Percentiles rank a stretch among this genome's conserved stretches.
Evolutionary conservation across 257 asterid genomes (phyloP).

Genomic region (Przewalskia tangutica): DNA sequence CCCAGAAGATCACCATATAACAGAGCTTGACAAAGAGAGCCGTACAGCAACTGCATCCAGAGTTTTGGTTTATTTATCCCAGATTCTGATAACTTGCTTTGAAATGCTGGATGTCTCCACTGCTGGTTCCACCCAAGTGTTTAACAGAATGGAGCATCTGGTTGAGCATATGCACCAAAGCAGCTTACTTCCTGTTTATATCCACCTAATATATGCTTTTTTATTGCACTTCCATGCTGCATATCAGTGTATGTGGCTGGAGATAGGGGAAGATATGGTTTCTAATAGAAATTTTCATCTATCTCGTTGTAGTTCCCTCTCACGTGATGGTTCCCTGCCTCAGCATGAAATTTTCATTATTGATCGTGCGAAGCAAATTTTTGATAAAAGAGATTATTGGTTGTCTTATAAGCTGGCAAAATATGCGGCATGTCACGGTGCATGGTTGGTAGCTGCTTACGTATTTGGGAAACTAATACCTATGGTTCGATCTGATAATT

Average conservation of each 20-base stretch:
- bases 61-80: constrained; percentile 35
- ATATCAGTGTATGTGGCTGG: constrained; percentile 18
- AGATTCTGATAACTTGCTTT: constrained; percentile 41
- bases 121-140: constrained; percentile 22
- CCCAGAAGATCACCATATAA: constrained; percentile 7
- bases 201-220: constrained; percentile 27
- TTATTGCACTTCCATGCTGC: constrained; percentile 36
- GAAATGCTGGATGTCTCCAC: constrained; percentile 30
- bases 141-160: constrained; percentile 39
- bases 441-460: constrained; percentile 65
- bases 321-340: constrained; percentile 16
- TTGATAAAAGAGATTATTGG: constrained; percentile 49
- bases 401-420: constrained; percentile 60
- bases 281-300: not conserved
- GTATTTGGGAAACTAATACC: constrained; percentile 50
- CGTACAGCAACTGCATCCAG: constrained; percentile 16
- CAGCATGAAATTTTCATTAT: constrained; percentile 31
- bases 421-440: constrained; percentile 68
- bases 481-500: constrained; percentile 41
- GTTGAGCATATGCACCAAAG: constrained; percentile 32
- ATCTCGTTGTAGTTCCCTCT: constrained; percentile 15
- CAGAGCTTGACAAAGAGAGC: constrained; percentile 17
- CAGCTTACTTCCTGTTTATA: constrained; percentile 27
- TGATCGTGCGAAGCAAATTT: constrained; percentile 37
- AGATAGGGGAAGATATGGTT: constrained; percentile 17